phyloP scores from a whole-genome alignment of 164 flowering plant species.

The grape (Vitis vinifera) region ASM3070453v1 NC_081809.1:6437501-6438000 shows the following conservation, averaged over 20 bases:
- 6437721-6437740: slow-evolving; percentile 33
- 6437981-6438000: slow-evolving; percentile 87
- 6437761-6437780: background rate
- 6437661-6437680: slow-evolving; percentile 79
- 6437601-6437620: no score
- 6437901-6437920: background rate
- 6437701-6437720: slow-evolving; percentile 76
- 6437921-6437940: background rate
- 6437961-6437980: slow-evolving; percentile 55
- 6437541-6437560: no score
- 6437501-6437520: no score
- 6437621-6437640: background rate
- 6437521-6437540: no score
- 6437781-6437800: slow-evolving; percentile 27
- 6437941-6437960: slow-evolving; percentile 42
- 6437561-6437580: no score
- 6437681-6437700: slow-evolving; percentile 65
- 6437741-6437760: background rate
- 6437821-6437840: slow-evolving; percentile 74
- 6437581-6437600: no score
- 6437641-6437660: background rate
- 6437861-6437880: background rate
- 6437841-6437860: slow-evolving; percentile 41
- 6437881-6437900: background rate
- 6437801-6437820: slow-evolving; percentile 43